Evolutionary conservation across 768 basidiomycete genomes (phyloP).

Genomic region (Kwoniella europaea): DNA sequence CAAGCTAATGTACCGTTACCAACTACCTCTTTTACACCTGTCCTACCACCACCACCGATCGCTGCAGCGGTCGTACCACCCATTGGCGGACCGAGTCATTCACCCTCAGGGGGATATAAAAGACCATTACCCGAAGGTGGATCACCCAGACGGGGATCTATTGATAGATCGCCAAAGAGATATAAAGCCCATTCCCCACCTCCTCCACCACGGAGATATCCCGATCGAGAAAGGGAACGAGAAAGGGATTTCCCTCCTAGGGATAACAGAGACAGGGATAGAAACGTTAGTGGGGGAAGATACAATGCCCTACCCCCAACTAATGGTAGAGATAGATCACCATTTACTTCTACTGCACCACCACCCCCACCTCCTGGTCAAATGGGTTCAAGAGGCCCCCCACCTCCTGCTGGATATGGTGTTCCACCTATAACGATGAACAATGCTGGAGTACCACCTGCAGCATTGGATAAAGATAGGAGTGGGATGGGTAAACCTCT

Average conservation of each 20-base stretch:
- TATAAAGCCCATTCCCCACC: conserved; percentile 36
- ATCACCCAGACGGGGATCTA: conserved; percentile 11
- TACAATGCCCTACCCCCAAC: neutral
- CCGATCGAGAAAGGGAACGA: conserved; percentile 15
- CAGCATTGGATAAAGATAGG: conserved; percentile 38
- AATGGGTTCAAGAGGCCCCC: conserved; percentile 31
- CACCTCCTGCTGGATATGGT: conserved; percentile 45
- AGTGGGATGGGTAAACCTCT: conserved; percentile 62
- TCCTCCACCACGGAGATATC: conserved; percentile 30
- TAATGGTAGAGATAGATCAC: conserved; percentile 16
- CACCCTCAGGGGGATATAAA: conserved; percentile 19
- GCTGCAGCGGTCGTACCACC: conserved; percentile 26
- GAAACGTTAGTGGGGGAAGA: neutral
- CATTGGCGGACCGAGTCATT: conserved; percentile 10
- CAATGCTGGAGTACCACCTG: conserved; percentile 1
- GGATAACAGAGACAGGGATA: conserved; percentile 1
- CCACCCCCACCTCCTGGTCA: neutral
- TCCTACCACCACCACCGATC: neutral
- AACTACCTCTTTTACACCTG: conserved; percentile 7
- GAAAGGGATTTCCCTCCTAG: conserved; percentile 21
- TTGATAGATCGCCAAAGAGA: conserved; percentile 41
- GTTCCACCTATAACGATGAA: conserved; percentile 46
- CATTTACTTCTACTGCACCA: neutral
- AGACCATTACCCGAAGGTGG: conserved; percentile 15
- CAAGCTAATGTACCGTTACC: conserved; percentile 14